Evolutionary conservation across 1,284 basidiomycete genomes (phyloP), one percentile per base, ranked within the genome.

Genomic region (Ustilago loliicola): DNA sequence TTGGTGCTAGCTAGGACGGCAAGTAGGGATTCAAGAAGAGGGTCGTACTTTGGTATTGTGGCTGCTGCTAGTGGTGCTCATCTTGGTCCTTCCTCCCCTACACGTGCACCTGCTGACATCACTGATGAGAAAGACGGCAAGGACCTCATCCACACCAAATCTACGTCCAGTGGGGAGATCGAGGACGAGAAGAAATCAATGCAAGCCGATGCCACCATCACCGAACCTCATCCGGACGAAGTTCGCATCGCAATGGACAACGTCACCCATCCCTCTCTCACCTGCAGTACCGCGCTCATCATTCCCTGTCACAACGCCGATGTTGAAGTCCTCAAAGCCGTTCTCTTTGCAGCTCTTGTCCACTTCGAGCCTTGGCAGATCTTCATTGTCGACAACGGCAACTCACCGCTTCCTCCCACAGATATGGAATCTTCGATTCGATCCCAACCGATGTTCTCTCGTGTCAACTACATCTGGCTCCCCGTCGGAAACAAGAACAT

Each of bases 301-400:
- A 71, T 76, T 11, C 73, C 73, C 2, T 76, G 73, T 42, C 73
- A 76, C 68, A 66, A 76, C 42, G 56, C 67, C 30, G 73, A 71
- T 36, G 57, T 67, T 17, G 73, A 70, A 47, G 58, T 61, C 6
- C 67, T 70, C 60, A 63, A 71, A 52, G 64, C 68, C 10, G 73
- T 76, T 10, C 61, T 76, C 13, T 70, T 67, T 23, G 67, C 73
- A 11, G 73, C 73, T 1, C 55, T 71, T 19, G 67, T 70, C 25
- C 73, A 71, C 25, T 76, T 76, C 21, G 67, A 67, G 30, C 73
- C 73, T 3, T 67, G 67, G 73, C 67, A 76, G 51, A 76, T 76
- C 61, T 71, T 76, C 45, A 56, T 76, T 27, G 53, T 76, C 25
- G 68, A 76, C 52, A 75, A 75, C 52, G 66, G 61, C 55, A 75